Percentiles rank a stretch among this genome's conserved stretches.
Conservation (phyloP, 345 rosid species). For the Arabis hirsuta region DNA sequence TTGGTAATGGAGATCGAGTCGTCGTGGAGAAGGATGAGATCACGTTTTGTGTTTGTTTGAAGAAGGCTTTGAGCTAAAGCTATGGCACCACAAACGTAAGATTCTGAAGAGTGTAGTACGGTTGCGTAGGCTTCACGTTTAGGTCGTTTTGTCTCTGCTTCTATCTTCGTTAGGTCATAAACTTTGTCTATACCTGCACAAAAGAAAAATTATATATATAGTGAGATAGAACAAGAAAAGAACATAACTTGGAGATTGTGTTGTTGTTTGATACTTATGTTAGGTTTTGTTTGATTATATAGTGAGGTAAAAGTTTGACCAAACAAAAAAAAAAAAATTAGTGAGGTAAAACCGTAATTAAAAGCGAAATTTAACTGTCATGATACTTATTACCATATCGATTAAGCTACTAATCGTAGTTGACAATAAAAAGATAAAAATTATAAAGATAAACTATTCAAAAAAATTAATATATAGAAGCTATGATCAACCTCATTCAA, state of each 20-base stretch:
- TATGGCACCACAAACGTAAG: slow-evolving; percentile 93
- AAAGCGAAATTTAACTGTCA: no score
- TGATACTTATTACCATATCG: background rate
- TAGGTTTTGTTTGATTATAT: no score
- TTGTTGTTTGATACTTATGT: no score
- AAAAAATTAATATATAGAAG: background rate
- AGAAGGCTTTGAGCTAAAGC: slow-evolving; percentile 84
- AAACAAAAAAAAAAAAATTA: no score
- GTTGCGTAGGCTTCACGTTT: slow-evolving; percentile 90
- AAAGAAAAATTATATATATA: no score
- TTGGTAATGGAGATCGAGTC: slow-evolving; percentile 69
- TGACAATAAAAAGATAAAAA: background rate
- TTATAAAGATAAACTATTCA: background rate
- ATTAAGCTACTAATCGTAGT: slow-evolving; percentile 5
- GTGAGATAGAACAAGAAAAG: no score
- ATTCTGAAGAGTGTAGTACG: slow-evolving; percentile 83
- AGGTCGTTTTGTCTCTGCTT: slow-evolving; percentile 49
- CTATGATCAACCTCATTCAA: slow-evolving; percentile 22
- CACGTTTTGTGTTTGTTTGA: slow-evolving; percentile 77
- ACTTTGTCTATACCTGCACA: slow-evolving; percentile 63
- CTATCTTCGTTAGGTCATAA: slow-evolving; percentile 62
- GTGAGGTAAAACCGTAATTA: no score
- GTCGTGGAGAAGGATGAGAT: slow-evolving; percentile 82
- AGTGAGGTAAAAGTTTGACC: no score
- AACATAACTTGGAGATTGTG: no score